Conservation (phyloP, 306 rosid genomes). For the Dryas alaskensis region DNA sequence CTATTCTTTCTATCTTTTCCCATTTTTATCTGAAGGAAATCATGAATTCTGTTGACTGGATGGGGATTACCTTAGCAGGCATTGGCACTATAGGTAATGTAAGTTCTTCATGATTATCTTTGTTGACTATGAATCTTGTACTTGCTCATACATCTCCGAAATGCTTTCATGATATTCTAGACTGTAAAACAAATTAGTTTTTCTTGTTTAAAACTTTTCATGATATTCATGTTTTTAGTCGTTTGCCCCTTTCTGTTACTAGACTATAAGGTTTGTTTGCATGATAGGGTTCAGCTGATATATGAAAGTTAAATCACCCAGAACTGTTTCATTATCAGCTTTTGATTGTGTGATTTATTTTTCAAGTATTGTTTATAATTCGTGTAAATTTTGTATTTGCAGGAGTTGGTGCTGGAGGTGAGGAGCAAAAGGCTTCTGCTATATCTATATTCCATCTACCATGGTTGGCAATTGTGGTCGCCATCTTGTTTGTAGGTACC, state of each 20-base stretch:
- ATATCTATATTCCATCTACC: conserved; percentile 79
- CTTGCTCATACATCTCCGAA: not conserved
- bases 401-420: conserved; percentile 99
- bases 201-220: not conserved
- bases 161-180: not conserved
- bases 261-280: not conserved
- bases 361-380: conserved; percentile 6
- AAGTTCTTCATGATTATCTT: conserved; percentile 40
- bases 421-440: conserved; percentile 79
- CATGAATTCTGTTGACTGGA: conserved; percentile 93
- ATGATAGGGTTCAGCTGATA: not conserved
- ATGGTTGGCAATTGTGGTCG: conserved; percentile 73
- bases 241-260: too few species aligned
- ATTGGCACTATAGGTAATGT: conserved; percentile 95
- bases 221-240: too few species aligned
- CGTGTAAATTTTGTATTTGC: conserved; percentile 23
- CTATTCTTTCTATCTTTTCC: conserved; percentile 87
- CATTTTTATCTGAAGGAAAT: conserved; percentile 95
- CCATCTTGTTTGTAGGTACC: conserved; percentile 98
- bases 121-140: not conserved
- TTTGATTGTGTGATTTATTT: conserved; percentile 1
- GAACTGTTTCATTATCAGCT: not conserved
- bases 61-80: conserved; percentile 86
- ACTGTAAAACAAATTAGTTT: not conserved
- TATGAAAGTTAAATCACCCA: conserved; percentile 9